phyloP scores from a whole-genome alignment of 164 flowering plant species.

The Echeveria elegans region DNA sequence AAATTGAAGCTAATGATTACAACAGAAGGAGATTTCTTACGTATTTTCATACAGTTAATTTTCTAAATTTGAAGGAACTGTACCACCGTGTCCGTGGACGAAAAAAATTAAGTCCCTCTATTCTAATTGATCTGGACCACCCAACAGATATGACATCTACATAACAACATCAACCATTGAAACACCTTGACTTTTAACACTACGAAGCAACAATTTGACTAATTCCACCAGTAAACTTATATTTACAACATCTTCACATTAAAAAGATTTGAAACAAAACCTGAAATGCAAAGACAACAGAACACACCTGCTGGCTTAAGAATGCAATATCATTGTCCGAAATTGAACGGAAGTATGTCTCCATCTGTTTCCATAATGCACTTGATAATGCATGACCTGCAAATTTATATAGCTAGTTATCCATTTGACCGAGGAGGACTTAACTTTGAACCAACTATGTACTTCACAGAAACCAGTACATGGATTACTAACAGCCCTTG shows the following conservation, averaged over 20 bases:
- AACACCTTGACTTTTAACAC: too few relatives aligned
- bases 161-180: too few relatives aligned
- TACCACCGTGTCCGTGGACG: too few relatives aligned
- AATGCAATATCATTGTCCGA: constrained; percentile 42
- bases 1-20: too few relatives aligned
- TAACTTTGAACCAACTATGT: background rate
- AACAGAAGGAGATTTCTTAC: too few relatives aligned
- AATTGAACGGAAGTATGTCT: constrained; percentile 55
- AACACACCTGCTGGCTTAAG: constrained; percentile 64
- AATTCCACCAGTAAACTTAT: background rate
- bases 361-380: constrained; percentile 76
- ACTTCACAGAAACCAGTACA: constrained; percentile 21
- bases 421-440: constrained; percentile 4
- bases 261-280: background rate
- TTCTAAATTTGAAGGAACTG: too few relatives aligned
- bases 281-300: background rate
- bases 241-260: background rate
- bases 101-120: too few relatives aligned
- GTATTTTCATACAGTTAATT: too few relatives aligned
- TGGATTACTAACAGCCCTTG: constrained; percentile 49
- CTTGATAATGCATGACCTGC: constrained; percentile 51
- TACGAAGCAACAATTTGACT: background rate
- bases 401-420: constrained; percentile 12
- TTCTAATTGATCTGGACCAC: too few relatives aligned
- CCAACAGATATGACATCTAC: too few relatives aligned